Evolutionary conservation across 148 eudicot species (phyloP).

Genomic region (Camellia lanceoleosa): DNA sequence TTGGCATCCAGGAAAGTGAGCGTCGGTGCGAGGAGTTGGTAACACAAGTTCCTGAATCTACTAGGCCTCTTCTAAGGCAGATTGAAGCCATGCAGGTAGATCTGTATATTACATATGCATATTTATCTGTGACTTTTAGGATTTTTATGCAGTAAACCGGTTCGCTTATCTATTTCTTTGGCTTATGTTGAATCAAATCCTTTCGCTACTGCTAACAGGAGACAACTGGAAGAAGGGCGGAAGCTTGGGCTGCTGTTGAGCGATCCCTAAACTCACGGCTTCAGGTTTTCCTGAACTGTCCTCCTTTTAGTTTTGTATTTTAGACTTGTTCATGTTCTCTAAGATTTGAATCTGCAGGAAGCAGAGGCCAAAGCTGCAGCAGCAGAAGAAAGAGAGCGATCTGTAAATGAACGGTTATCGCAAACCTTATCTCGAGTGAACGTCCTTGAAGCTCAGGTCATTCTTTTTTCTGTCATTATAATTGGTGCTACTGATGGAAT

Average conservation of each 20-base stretch:
- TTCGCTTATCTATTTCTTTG: background rate
- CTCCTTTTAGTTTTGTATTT: background rate
- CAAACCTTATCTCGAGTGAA: slow-evolving; percentile 92
- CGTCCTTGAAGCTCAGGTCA: slow-evolving; percentile 98
- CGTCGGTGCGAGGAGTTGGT: slow-evolving; percentile 94
- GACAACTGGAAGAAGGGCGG: slow-evolving; percentile 72
- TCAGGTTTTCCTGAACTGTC: slow-evolving; percentile 52
- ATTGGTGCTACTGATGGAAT: slow-evolving; percentile 12
- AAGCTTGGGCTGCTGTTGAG: slow-evolving; percentile 96
- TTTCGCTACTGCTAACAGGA: slow-evolving; percentile 54
- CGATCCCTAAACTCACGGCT: slow-evolving; percentile 80
- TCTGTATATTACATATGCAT: background rate
- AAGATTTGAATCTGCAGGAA: slow-evolving; percentile 56
- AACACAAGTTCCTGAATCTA: slow-evolving; percentile 93
- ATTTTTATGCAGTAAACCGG: slow-evolving; percentile 8
- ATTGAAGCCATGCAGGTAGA: slow-evolving; percentile 98
- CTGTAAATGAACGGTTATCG: slow-evolving; percentile 82
- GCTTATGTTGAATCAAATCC: background rate
- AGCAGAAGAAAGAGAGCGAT: slow-evolving; percentile 93
- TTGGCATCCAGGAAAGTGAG: slow-evolving; percentile 73
- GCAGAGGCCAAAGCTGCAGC: slow-evolving; percentile 90
- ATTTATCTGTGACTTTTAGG: background rate
- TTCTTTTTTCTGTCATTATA: slow-evolving; percentile 18
- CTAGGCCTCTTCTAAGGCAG: slow-evolving; percentile 93
- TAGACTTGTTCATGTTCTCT: slow-evolving; percentile 5